phyloP scores from a whole-genome alignment of 2,329 filamentous ascomycete species.

The Aspergillus intermedius region DNA sequence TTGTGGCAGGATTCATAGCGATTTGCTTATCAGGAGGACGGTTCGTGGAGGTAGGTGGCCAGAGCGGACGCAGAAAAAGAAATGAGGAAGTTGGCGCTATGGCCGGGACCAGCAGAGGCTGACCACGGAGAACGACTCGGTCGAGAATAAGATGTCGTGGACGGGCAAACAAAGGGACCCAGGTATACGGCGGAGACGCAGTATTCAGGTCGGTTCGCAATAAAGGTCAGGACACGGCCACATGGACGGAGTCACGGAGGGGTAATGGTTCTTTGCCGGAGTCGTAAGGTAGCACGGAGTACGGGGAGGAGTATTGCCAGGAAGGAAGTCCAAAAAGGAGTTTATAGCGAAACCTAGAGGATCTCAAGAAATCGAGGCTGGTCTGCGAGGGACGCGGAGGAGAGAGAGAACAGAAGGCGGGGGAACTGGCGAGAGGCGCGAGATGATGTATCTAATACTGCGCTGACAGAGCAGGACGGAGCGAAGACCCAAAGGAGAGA shows the following conservation, averaged over 20 bases:
- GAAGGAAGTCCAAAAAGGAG: not conserved
- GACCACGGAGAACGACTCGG: not conserved
- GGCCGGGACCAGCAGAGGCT: not conserved
- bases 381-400: not conserved
- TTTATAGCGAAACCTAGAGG: not conserved
- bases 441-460: not conserved
- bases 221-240: constrained; percentile 2
- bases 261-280: not conserved
- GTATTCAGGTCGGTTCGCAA: not conserved
- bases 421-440: not conserved
- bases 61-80: constrained; percentile 3
- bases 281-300: not conserved
- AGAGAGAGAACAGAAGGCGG: not conserved
- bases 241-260: constrained; percentile 9
- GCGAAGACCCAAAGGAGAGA: not conserved
- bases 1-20: constrained; percentile 13
- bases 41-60: not conserved
- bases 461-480: not conserved
- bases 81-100: constrained; percentile 9
- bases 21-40: not conserved
- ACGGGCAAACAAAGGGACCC: not conserved
- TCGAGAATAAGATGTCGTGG: not conserved
- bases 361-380: not conserved
- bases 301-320: not conserved
- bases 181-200: not conserved